These are phyloP conservation scores for Nadsonia starkeyi-henricii DNA, from an alignment of 1,139 yeast genomes.

Conservation along the genomic window DNA sequence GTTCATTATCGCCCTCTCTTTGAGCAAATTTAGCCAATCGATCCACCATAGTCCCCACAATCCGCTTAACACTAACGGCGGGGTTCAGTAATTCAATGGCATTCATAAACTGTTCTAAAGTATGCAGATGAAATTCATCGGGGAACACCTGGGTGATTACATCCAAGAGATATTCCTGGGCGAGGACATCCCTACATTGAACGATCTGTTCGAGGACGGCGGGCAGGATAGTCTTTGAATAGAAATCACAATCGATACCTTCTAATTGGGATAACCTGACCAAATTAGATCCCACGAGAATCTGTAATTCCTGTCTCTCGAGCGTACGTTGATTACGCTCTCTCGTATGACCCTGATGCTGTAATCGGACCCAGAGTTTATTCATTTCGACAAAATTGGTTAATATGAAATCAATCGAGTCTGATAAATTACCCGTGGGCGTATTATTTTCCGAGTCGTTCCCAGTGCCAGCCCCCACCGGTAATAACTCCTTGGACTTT, in stretches of 20 bases:
- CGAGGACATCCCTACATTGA: slow-evolving; percentile 82
- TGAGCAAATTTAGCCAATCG: slow-evolving; percentile 50
- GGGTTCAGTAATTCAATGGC: slow-evolving; percentile 61
- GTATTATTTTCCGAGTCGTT: slow-evolving; percentile 11
- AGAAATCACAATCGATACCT: slow-evolving; percentile 51
- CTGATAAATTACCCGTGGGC: slow-evolving; percentile 38
- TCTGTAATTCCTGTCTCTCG: slow-evolving; percentile 81
- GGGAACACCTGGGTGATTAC: slow-evolving; percentile 91
- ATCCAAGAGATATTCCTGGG: slow-evolving; percentile 82
- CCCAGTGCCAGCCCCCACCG: slow-evolving; percentile 24
- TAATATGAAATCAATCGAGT: slow-evolving; percentile 59
- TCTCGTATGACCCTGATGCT: slow-evolving; percentile 87
- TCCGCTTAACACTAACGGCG: slow-evolving; percentile 48
- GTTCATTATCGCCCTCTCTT: slow-evolving; percentile 17
- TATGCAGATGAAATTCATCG: slow-evolving; percentile 72
- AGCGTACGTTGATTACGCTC: slow-evolving; percentile 61
- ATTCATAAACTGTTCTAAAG: slow-evolving; percentile 52
- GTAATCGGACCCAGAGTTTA: slow-evolving; percentile 90
- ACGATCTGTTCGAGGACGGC: slow-evolving; percentile 77
- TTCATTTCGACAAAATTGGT: slow-evolving; percentile 94
- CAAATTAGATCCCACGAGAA: slow-evolving; percentile 82
- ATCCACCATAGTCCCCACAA: slow-evolving; percentile 57
- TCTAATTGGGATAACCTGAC: slow-evolving; percentile 82
- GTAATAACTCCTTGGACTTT: slow-evolving; percentile 60
- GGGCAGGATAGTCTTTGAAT: slow-evolving; percentile 57